A percentile compares a stretch with the other conserved stretches of the same genome.
These are phyloP conservation scores for Neurospora pannonica DNA, from an alignment of 495 filamentous ascomycete species.

Conservation along the genomic window DNA sequence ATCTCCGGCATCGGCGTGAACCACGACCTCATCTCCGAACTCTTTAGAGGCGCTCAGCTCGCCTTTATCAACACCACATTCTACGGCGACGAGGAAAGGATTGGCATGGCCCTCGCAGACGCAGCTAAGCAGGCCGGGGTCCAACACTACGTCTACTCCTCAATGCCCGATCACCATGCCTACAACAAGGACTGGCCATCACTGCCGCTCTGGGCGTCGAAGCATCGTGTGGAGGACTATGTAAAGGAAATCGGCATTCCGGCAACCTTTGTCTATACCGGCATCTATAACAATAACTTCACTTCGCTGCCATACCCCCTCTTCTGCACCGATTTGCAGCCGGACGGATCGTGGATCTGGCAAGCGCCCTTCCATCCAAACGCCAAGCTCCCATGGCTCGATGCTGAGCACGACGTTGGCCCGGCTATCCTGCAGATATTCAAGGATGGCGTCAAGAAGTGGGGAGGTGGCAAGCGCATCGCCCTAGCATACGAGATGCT, in stretches of 20 bases:
- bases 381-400: conserved; percentile 85
- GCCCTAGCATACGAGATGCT: conserved; percentile 88
- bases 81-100: conserved; percentile 85
- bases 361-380: conserved; percentile 88
- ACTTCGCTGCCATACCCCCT: conserved; percentile 86
- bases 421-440: conserved; percentile 91
- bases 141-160: conserved; percentile 88
- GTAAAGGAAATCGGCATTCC: conserved; percentile 73
- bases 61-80: conserved; percentile 99
- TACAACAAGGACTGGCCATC: conserved; percentile 59
- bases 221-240: conserved; percentile 87
- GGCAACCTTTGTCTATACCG: conserved; percentile 87
- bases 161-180: conserved; percentile 91
- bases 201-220: conserved; percentile 83
- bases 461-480: conserved; percentile 87
- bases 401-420: conserved; percentile 93
- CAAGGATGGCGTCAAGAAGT: conserved; percentile 82
- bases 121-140: conserved; percentile 79
- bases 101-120: conserved; percentile 78
- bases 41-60: conserved; percentile 75
- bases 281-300: conserved; percentile 99
- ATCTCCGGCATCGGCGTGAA: conserved; percentile 44
- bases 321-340: conserved; percentile 81
- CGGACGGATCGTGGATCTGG: conserved; percentile 84
- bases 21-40: conserved; percentile 54